A percentile compares a stretch with the other conserved stretches of the same genome.
These are phyloP conservation scores for sorghum (Sorghum bicolor) DNA, from an alignment of 176 grass and related monocot genomes.

Conservation along the genomic window Sorghum_bicolor_NCBIv3 NC_012873.2:42249501-42250000, in stretches of 20 bases:
- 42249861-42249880: slow-evolving; percentile 3
- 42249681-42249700: background rate
- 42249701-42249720: slow-evolving; percentile 1
- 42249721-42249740: background rate
- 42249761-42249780: no score
- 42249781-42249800: no score
- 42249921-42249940: no score
- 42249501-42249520: background rate
- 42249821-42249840: slow-evolving; percentile 4
- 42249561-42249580: background rate
- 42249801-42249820: background rate
- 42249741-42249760: no score
- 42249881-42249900: background rate
- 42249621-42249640: background rate
- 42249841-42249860: background rate
- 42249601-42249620: background rate
- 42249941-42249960: no score
- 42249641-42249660: slow-evolving; percentile 10
- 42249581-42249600: slow-evolving; percentile 3
- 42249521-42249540: background rate
- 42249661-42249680: background rate
- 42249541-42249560: background rate
- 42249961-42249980: no score
- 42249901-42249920: no score
- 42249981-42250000: no score